A percentile compares a stretch with the other conserved stretches of the same genome.
Conservation (phyloP, 1,284 basidiomycete genomes). For the Volvariella volvacea region DNA sequence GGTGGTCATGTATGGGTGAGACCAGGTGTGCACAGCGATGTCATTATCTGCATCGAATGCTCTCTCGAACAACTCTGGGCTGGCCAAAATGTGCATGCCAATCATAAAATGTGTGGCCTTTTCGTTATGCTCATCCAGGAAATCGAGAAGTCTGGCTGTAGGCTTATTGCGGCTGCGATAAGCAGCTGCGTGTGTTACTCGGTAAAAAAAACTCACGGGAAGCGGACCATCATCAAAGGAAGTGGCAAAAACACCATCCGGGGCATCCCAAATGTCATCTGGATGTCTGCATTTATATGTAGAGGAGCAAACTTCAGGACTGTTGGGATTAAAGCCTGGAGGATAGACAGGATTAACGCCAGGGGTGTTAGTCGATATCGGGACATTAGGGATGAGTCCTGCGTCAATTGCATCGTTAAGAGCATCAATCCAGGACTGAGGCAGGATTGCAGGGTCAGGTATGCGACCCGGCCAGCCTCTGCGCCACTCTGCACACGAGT, state of each 20-base stretch:
- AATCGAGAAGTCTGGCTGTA: slow-evolving; percentile 31
- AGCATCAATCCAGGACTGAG: slow-evolving; percentile 62
- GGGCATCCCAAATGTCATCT: slow-evolving; percentile 68
- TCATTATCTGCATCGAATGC: slow-evolving; percentile 53
- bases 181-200: neutral
- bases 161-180: slow-evolving; percentile 13
- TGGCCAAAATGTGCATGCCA: slow-evolving; percentile 59
- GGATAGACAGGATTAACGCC: slow-evolving; percentile 51
- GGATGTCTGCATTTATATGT: slow-evolving; percentile 56
- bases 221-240: slow-evolving; percentile 81
- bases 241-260: slow-evolving; percentile 48
- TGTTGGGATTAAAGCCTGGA: slow-evolving; percentile 41
- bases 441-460: slow-evolving; percentile 41
- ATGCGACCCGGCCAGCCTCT: slow-evolving; percentile 40
- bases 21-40: slow-evolving; percentile 77
- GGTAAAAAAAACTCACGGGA: slow-evolving; percentile 30
- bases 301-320: slow-evolving; percentile 55
- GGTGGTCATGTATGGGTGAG: slow-evolving; percentile 78
- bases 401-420: slow-evolving; percentile 56
- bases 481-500: slow-evolving; percentile 44
- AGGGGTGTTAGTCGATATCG: slow-evolving; percentile 34
- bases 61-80: slow-evolving; percentile 46
- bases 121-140: slow-evolving; percentile 54
- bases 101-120: slow-evolving; percentile 81
- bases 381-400: slow-evolving; percentile 69